phyloP scores from a whole-genome alignment of 108 stramenopile species.

The Cyclostephanos tholiformis region DNA sequence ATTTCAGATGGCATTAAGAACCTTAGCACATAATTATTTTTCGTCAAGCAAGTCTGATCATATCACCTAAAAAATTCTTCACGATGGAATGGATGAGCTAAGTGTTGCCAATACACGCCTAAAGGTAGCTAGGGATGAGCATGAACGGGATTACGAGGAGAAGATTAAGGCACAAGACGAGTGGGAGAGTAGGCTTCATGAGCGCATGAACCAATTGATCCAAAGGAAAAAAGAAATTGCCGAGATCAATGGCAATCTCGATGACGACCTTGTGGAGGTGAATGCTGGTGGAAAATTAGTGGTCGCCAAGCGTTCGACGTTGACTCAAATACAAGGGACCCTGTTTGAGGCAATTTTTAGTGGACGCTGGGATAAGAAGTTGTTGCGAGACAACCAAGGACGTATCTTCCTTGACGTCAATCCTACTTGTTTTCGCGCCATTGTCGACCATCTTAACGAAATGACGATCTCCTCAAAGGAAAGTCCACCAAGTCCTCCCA shows the following conservation, averaged over 20 bases:
- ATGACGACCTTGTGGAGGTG: slow-evolving; percentile 15
- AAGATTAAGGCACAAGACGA: not conserved
- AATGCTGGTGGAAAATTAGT: slow-evolving; percentile 19
- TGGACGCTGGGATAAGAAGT: slow-evolving; percentile 23
- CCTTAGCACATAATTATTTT: no score
- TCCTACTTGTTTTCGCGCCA: slow-evolving; percentile 13
- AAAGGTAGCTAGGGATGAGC: not conserved
- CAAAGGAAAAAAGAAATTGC: not conserved
- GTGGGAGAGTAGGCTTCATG: not conserved
- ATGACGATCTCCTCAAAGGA: slow-evolving; percentile 10
- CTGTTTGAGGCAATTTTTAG: slow-evolving; percentile 19
- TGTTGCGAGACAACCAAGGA: slow-evolving; percentile 10
- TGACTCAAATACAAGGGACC: slow-evolving; percentile 17
- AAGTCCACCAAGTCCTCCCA: slow-evolving; percentile 3
- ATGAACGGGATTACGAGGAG: not conserved
- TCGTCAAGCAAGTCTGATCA: no score
- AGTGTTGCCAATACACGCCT: not conserved
- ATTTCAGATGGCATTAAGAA: no score
- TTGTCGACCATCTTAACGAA: slow-evolving; percentile 18
- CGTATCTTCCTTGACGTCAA: slow-evolving; percentile 24
- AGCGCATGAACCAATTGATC: not conserved
- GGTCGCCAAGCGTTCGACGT: not conserved
- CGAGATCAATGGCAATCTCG: slow-evolving; percentile 1
- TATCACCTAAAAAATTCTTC: no score
- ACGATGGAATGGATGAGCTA: not conserved